Evolutionary conservation across 1,284 basidiomycete species (phyloP), one percentile per base, ranked within the genome.

Genomic region (Lentinus polychrous): DNA sequence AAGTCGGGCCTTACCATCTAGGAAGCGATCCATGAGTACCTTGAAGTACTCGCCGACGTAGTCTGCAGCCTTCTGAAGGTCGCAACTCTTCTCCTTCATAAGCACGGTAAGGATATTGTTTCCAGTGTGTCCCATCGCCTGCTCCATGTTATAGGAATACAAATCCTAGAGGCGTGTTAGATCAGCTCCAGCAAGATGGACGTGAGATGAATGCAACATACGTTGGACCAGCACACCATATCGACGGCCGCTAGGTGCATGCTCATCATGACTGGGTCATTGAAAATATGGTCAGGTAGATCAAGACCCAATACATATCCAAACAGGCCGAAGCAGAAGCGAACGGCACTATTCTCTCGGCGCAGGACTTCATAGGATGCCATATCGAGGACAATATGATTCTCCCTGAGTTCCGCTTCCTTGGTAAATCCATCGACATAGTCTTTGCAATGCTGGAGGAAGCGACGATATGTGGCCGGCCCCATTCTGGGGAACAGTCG

Each of bases 81-180:
- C 65, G 46, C 76, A 62, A 20, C 64, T 57, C 43, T 72, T 72
- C 47, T 75, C 71, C 51, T 75, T 68, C 79, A 84, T 82, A 45
- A 83, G 72, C 27, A 86, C 79, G 2, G 81, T 81, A 39, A 86
- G 69, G 54, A 84, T 70, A 57, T 86, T 86, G 59, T 82, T 83
- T 42, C 76, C 76, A 15, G 69, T 72, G 49, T 77, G 76, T n/a
- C 81, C 83, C 61, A 79, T 81, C 35, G 79, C 74, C 59, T 83
- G 79, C 58, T 86, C 83, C 74, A 82, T 79, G 60, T 83, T 78
- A 64, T 85, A 86, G 7, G 81, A 85, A 57, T 84, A 85, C 11
- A 85, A 66, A 48, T 86, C 83, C 83, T 84, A 53, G 23, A n/a
- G n/a, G n/a, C n/a, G n/a, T 52, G 39, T 46, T 17, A 33, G 45